Conservation (phyloP, 2,329 filamentous ascomycete genomes). For the Aureobasidium leucospermi region DNA sequence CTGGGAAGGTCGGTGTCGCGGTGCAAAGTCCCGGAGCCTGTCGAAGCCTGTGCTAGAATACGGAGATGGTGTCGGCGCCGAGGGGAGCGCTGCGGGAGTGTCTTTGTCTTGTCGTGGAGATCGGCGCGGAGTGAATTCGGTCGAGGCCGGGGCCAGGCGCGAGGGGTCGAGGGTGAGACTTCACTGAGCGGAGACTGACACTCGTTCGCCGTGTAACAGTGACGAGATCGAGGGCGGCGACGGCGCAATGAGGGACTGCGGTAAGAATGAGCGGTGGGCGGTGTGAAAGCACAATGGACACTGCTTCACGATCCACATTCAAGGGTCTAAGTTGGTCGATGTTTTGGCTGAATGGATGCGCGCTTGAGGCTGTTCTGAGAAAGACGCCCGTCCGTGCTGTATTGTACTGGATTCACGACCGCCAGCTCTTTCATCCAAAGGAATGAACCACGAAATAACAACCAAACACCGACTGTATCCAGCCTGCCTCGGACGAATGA, state of each 20-base stretch:
- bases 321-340: neutral
- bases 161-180: slow-evolving; percentile 1
- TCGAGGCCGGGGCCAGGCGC: neutral
- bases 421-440: neutral
- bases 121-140: slow-evolving; percentile 7
- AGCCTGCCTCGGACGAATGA: neutral
- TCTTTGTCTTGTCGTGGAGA: neutral
- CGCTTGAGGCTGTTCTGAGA: neutral
- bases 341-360: neutral
- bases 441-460: slow-evolving; percentile 1
- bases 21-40: neutral
- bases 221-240: neutral
- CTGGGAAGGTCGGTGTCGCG: neutral
- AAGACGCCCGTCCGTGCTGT: neutral
- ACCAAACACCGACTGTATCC: neutral
- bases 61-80: neutral
- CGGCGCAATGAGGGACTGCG: slow-evolving; percentile 6
- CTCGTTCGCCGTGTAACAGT: neutral
- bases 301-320: neutral
- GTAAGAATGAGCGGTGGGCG: slow-evolving; percentile 3
- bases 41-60: neutral
- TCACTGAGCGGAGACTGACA: neutral
- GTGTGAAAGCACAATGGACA: neutral
- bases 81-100: neutral
- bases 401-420: neutral